These are phyloP conservation scores for Corymbia citriodora DNA, from an alignment of 441 rosid species.

Conservation along the genomic window DNA sequence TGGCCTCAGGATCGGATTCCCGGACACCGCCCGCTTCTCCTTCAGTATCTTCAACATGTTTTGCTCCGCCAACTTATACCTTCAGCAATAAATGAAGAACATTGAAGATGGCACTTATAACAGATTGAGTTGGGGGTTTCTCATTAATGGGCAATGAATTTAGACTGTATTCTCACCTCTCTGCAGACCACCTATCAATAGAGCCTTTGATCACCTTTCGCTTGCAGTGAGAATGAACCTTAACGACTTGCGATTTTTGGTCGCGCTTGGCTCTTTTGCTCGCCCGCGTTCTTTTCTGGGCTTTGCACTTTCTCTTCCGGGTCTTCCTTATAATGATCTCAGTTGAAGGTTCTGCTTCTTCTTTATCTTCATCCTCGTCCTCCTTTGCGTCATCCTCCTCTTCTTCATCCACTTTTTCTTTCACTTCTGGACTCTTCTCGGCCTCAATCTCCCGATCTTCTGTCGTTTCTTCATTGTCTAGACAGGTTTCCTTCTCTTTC, in stretches of 20 bases:
- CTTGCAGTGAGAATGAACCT: slow-evolving; percentile 29
- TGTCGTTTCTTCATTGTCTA: background rate
- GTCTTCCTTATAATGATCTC: background rate
- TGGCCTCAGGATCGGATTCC: slow-evolving; percentile 70
- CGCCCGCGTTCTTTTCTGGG: background rate
- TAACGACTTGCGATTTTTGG: slow-evolving; percentile 22
- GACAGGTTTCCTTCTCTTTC: background rate
- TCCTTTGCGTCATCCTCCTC: background rate
- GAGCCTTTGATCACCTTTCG: slow-evolving; percentile 31
- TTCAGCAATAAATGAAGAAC: slow-evolving; percentile 11
- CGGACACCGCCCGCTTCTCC: slow-evolving; percentile 69
- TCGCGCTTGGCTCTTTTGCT: slow-evolving; percentile 18
- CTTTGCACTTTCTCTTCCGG: slow-evolving; percentile 7
- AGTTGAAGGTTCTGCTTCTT: background rate
- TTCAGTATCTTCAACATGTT: slow-evolving; percentile 86
- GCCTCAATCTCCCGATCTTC: background rate
- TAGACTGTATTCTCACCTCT: slow-evolving; percentile 37
- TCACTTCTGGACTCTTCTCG: background rate
- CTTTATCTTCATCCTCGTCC: slow-evolving; percentile 13
- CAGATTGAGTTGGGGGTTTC: background rate
- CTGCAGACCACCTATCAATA: slow-evolving; percentile 72
- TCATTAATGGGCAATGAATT: background rate
- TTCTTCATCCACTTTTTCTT: background rate
- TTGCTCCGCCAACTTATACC: slow-evolving; percentile 81
- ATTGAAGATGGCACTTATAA: background rate